Evolutionary conservation across 805 yeast species (phyloP), one percentile per base, ranked within the genome.

Genomic region (Priceomyces haplophilus): DNA sequence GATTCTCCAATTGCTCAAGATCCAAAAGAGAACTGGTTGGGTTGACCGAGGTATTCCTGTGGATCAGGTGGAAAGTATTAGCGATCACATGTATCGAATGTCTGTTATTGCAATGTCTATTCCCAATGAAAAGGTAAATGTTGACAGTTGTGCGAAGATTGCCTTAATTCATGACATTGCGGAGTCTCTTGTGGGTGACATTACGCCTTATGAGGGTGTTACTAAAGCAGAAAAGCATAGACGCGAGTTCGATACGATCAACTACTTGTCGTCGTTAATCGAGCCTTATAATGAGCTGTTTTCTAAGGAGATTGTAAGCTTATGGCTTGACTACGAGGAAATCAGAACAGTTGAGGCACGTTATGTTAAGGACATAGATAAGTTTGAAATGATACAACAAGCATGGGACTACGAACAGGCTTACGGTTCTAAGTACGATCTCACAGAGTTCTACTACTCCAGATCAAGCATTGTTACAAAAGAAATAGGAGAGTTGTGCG

Each of bases 21-120:
- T 80, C 3, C 91, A 88, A 56, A 81, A 76, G 52, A 76, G 99
- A 59, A 91, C 99, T 0, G 99, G 99, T 2, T 91, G 98, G 98
- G 64, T 91, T 16, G 91, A 88, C 58, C 80, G 79, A 55, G 67
- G 67, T 3, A 52, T 71, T 13, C 75, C 78, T 8, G 58, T 71
- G 13, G 71, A 71, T 1, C 54, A 69, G 19, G 81, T 83, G 2
- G 87, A 88, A 62, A 78, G 85, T 40, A 88, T 89, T 40, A 78
- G 88, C n/a, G 97, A 90, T 64, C 97, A 91, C 62, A 90, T 90
- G 96, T 90, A 91, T 60, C 74, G 99, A 44, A 90, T 91, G 97
- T 80, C 88, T 4, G 69, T 90, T 16, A 79, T 88, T 34, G 73
- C 91, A 17, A 79, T 89, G 84, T 62, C 88, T 18, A 74, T 88